Base-by-base conservation (phyloP, 371 early-diverging fungal genomes). In the Phascolomyces articulosus region DNA sequence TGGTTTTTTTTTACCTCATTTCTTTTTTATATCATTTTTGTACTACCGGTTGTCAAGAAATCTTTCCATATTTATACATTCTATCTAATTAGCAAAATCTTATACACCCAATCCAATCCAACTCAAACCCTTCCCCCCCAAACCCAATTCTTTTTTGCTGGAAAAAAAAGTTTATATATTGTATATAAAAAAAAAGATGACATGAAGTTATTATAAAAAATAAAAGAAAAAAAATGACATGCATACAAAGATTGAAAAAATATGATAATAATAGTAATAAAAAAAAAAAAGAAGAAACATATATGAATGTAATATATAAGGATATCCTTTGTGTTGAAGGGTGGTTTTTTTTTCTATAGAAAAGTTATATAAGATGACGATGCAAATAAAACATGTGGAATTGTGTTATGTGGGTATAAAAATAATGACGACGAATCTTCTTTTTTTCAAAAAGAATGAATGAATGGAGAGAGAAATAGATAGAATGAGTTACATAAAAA, bases 391-490 rank as follows among this genome's bases (percentile, higher is more conserved):
- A 9, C 6, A 34, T 11, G 11, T 34, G 34, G 34, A 9, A 9
- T 34, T n/a, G n/a, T n/a, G 38, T 38, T 38, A 9, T 38, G 6
- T 15, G 51, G 51, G 51, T 51, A 51, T 51, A n/a, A n/a, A n/a
- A n/a, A n/a, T n/a, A n/a, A 51, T 51, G 51, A 51, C 51, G 51
- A 51, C 51, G 51, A 51, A 23, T n/a, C n/a, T n/a, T n/a, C n/a
- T n/a, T n/a, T 21, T 24, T 51, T 23, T 10, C 21, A 51, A 51
- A n/a, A 44, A 44, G 44, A 44, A 44, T 13, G 8, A 44, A 51
- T 51, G 51, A 51, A 51, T 51, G 51, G 51, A 51, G 51, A 18
- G 21, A 11, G n/a, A 18, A 24, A 24, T 51, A 51, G 7, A 24
- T 51, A 24, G 21, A 18, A 44, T 18, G 44, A 38, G 38, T n/a